Conservation (phyloP, 352 stramenopile genomes). For the Phytophthora pistaciae region DNA sequence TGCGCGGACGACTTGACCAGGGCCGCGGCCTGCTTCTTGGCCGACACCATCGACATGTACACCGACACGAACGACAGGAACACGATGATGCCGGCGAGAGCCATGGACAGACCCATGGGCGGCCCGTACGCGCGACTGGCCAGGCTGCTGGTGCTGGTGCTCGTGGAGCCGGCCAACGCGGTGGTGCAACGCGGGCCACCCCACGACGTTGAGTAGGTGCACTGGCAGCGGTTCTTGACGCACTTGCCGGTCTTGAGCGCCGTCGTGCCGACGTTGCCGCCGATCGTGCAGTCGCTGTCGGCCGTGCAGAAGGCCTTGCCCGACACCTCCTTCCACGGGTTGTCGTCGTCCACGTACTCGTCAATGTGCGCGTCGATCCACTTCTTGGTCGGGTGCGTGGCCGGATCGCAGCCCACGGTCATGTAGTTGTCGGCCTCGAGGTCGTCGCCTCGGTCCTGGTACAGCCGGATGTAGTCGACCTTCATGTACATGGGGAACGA, state of each 20-base stretch:
- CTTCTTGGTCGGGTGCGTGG: slow-evolving; percentile 67
- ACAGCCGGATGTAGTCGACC: slow-evolving; percentile 90
- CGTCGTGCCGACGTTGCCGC: slow-evolving; percentile 42
- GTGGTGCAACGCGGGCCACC: slow-evolving; percentile 69
- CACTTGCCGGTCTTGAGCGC: slow-evolving; percentile 55
- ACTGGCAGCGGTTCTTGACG: slow-evolving; percentile 54
- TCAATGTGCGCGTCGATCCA: slow-evolving; percentile 80
- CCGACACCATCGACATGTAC: slow-evolving; percentile 37
- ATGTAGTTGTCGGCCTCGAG: slow-evolving; percentile 57
- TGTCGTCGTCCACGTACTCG: slow-evolving; percentile 69
- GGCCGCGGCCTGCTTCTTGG: slow-evolving; percentile 35
- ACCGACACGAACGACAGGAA: slow-evolving; percentile 43
- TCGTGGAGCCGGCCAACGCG: slow-evolving; percentile 32
- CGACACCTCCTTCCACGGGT: slow-evolving; percentile 48
- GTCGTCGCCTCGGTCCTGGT: slow-evolving; percentile 55
- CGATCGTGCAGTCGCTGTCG: slow-evolving; percentile 60
- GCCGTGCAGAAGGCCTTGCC: slow-evolving; percentile 49
- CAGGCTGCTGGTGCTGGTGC: slow-evolving; percentile 29
- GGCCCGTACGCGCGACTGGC: slow-evolving; percentile 57
- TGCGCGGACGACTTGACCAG: slow-evolving; percentile 35
- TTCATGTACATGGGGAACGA: slow-evolving; percentile 88
- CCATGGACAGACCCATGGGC: slow-evolving; percentile 54
- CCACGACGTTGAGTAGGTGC: slow-evolving; percentile 57
- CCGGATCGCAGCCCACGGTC: slow-evolving; percentile 66
- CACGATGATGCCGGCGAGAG: slow-evolving; percentile 35